Base-by-base conservation (phyloP, 148 eudicot genomes). In the Fagopyrum esculentum region DNA sequence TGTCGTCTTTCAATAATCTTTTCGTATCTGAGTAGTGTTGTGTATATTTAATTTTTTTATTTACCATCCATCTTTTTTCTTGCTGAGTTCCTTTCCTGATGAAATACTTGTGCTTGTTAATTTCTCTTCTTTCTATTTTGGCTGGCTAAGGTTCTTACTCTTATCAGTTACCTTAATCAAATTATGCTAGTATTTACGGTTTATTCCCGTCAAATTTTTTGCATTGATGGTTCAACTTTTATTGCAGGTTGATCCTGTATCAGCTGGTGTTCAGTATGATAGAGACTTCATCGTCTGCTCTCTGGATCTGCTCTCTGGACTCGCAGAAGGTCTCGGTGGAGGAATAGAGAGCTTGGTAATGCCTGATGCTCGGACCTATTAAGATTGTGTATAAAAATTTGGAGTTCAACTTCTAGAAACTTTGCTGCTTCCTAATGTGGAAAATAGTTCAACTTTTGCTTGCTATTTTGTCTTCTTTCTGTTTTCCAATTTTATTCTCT, bases 321-420 rank as follows among this genome's bases (percentile, higher is more conserved):
- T 94, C 57, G 79, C 87, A 66, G 98, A 94, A 75, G 98, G 97
- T 82, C 97, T 94, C 83, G 97, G 98, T 73, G 83, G 91, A 74
- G 93, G 97, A 79, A 76, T 94, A 60, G 98, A 94, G 84, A 91
- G 93, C 80, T 79, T 94, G 98, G 98, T 94, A 94, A 52, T 77
- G 56, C 26, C 70, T 55, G 73, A 44, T 52, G 66, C 74, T 48
- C 9, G 26, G 29, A 30, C 75, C 43, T 30, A 0, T 54, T 50
- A 15, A 9, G 60, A 73, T 52, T 19, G 4, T 63, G 12, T 11
- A 63, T 63, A 63, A 9, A 63, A 30, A 11, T 63, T 30, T 29
- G 44, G 44, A 9, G 44, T 63, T 63, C 64, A 63, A 10, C 35
- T 63, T 63, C 45, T 63, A 30, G 45, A 63, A 29, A 29, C 11